phyloP scores from a whole-genome alignment of 345 rosid species.

The Gossypium herbaceum region DNA sequence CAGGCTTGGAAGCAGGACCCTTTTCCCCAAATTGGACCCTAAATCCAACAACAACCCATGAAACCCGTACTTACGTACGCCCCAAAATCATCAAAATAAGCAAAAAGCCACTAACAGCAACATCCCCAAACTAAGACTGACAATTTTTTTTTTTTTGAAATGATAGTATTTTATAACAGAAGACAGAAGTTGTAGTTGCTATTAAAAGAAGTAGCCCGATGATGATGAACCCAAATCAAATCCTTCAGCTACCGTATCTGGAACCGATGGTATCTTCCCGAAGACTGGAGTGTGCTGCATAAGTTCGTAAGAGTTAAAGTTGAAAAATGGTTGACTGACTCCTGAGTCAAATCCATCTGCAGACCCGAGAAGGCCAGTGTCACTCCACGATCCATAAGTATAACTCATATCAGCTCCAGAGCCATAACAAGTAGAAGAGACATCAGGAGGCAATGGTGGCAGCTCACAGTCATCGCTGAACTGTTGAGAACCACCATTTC shows the following conservation, averaged over 20 bases:
- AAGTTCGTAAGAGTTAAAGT: conserved; percentile 27
- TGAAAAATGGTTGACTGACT: conserved; percentile 21
- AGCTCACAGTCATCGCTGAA: conserved; percentile 47
- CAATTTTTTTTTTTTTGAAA: not conserved
- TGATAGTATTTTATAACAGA: not conserved
- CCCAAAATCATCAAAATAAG: conserved; percentile 10
- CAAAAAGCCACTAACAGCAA: conserved; percentile 4
- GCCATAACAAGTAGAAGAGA: conserved; percentile 37
- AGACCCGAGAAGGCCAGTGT: conserved; percentile 28
- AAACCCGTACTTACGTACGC: not conserved
- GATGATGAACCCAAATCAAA: conserved; percentile 39
- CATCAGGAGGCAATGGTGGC: conserved; percentile 87
- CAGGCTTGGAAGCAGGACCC: conserved; percentile 11
- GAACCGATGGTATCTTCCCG: conserved; percentile 25
- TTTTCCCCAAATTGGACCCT: not conserved
- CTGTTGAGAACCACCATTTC: conserved; percentile 20
- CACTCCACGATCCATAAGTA: conserved; percentile 33
- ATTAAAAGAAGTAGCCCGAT: conserved; percentile 25
- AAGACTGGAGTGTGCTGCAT: conserved; percentile 30
- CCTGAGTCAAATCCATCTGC: conserved; percentile 8
- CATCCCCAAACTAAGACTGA: not conserved
- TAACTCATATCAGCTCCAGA: conserved; percentile 28
- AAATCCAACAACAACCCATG: not conserved
- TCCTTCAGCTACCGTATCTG: conserved; percentile 35
- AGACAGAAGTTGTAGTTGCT: not conserved